A percentile compares a stretch with the other conserved stretches of the same genome.
Evolutionary conservation across 2,329 filamentous ascomycete genomes (phyloP).

Genomic region (Colletotrichum lini): DNA sequence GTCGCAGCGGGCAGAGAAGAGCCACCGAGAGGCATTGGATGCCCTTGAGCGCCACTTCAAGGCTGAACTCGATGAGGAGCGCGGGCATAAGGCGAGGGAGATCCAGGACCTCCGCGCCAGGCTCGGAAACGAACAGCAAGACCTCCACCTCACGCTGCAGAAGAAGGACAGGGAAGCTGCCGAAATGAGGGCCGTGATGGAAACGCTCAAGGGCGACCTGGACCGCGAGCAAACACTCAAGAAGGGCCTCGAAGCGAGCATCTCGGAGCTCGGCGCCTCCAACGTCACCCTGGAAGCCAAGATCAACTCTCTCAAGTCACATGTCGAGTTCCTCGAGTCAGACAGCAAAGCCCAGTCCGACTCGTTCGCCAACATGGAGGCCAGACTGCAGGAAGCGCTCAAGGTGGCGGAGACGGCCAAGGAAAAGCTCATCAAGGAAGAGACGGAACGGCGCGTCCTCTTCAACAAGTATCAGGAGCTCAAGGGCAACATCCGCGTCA

Average conservation of each 20-base stretch:
- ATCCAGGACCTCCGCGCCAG: slow-evolving; percentile 73
- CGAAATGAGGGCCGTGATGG: slow-evolving; percentile 61
- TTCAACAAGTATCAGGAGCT: slow-evolving; percentile 99
- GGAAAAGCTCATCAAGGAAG: slow-evolving; percentile 90
- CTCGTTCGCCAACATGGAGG: slow-evolving; percentile 85
- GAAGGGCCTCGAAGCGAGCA: slow-evolving; percentile 63
- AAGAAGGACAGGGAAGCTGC: slow-evolving; percentile 70
- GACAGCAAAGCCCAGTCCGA: slow-evolving; percentile 91
- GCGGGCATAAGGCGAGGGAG: slow-evolving; percentile 70
- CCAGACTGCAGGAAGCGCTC: slow-evolving; percentile 83
- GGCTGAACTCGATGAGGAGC: slow-evolving; percentile 76
- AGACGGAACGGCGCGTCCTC: slow-evolving; percentile 89
- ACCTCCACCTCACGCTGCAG: slow-evolving; percentile 62
- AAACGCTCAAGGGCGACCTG: slow-evolving; percentile 64
- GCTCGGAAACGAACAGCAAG: slow-evolving; percentile 66
- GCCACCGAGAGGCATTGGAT: slow-evolving; percentile 78
- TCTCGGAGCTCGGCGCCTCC: slow-evolving; percentile 72
- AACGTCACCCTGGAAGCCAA: slow-evolving; percentile 80
- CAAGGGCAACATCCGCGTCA: slow-evolving; percentile 98
- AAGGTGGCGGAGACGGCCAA: slow-evolving; percentile 78
- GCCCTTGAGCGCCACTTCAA: slow-evolving; percentile 74
- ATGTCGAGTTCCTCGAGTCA: slow-evolving; percentile 91
- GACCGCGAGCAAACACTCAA: slow-evolving; percentile 77
- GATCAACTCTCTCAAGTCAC: slow-evolving; percentile 81
- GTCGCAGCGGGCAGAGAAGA: slow-evolving; percentile 69